Evolutionary conservation across 805 yeast species (phyloP).

Genomic region (Sugiyamaella lignohabitans): DNA sequence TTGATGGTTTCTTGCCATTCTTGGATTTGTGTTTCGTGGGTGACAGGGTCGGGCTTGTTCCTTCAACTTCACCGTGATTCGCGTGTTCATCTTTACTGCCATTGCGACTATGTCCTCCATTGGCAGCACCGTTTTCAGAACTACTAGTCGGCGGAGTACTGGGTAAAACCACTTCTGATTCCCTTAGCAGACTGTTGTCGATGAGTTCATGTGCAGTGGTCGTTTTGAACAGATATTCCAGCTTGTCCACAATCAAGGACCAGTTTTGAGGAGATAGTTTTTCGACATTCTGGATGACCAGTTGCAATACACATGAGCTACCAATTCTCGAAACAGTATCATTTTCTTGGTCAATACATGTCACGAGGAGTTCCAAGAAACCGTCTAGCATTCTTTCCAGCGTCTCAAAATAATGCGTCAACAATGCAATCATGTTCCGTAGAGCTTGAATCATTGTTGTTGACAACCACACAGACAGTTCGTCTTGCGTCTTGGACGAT

Average conservation of each 20-base stretch:
- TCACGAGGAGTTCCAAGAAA: slow-evolving; percentile 65
- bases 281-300: slow-evolving; percentile 66
- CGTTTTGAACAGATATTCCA: slow-evolving; percentile 62
- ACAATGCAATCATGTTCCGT: slow-evolving; percentile 76
- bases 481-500: slow-evolving; percentile 77
- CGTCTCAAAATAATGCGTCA: slow-evolving; percentile 73
- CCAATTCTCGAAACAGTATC: slow-evolving; percentile 96
- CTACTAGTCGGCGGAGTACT: neutral
- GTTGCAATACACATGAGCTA: slow-evolving; percentile 73
- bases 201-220: slow-evolving; percentile 86
- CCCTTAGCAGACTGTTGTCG: slow-evolving; percentile 22
- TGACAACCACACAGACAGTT: slow-evolving; percentile 89
- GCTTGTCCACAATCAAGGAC: slow-evolving; percentile 59
- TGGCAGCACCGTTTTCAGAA: slow-evolving; percentile 15
- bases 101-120: slow-evolving; percentile 4
- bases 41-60: slow-evolving; percentile 3
- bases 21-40: neutral
- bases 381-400: slow-evolving; percentile 71
- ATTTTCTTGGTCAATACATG: slow-evolving; percentile 93
- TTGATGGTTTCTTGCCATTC: slow-evolving; percentile 38
- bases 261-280: slow-evolving; percentile 67
- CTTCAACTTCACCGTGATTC: too few relatives aligned
- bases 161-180: neutral
- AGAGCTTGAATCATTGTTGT: slow-evolving; percentile 95
- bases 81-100: neutral